These are phyloP conservation scores for Meripilus lineatus DNA, from an alignment of 1,284 basidiomycete species.

Conservation along the genomic window DNA sequence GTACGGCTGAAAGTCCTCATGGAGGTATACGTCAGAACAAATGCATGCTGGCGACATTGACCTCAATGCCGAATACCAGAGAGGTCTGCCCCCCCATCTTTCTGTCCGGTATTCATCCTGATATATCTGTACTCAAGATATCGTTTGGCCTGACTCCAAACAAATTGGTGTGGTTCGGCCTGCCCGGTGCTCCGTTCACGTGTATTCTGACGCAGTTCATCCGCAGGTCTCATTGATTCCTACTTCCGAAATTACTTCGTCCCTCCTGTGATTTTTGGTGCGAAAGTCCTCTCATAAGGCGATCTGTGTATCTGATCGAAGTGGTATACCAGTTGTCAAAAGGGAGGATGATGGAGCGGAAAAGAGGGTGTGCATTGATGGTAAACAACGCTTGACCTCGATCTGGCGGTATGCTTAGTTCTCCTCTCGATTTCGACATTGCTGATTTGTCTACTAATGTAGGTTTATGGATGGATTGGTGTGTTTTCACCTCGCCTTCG, in stretches of 20 bases:
- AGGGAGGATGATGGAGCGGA: constrained; percentile 55
- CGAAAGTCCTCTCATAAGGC: constrained; percentile 12
- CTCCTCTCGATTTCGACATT: not conserved
- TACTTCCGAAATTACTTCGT: constrained; percentile 53
- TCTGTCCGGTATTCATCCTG: not conserved
- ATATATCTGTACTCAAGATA: constrained; percentile 34
- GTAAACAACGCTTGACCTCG: constrained; percentile 71
- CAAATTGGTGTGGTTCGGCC: constrained; percentile 21
- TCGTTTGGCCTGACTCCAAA: constrained; percentile 55
- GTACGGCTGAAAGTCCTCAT: no score
- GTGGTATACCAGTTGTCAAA: constrained; percentile 24
- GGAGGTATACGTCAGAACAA: not conserved
- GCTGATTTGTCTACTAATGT: not conserved
- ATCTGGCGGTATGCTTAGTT: constrained; percentile 44
- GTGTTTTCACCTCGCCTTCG: constrained; percentile 21
- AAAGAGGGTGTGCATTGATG: constrained; percentile 68
- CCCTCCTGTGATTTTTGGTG: constrained; percentile 49
- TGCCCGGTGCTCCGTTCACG: not conserved
- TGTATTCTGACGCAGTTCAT: not conserved
- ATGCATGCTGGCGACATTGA: constrained; percentile 55
- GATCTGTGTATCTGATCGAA: not conserved
- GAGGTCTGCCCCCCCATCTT: constrained; percentile 40
- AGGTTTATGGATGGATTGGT: constrained; percentile 68
- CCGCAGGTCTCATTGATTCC: constrained; percentile 45
- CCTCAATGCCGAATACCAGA: constrained; percentile 71